phyloP scores from a whole-genome alignment of 2,329 filamentous ascomycete genomes.

The Fusarium proliferatum region DNA sequence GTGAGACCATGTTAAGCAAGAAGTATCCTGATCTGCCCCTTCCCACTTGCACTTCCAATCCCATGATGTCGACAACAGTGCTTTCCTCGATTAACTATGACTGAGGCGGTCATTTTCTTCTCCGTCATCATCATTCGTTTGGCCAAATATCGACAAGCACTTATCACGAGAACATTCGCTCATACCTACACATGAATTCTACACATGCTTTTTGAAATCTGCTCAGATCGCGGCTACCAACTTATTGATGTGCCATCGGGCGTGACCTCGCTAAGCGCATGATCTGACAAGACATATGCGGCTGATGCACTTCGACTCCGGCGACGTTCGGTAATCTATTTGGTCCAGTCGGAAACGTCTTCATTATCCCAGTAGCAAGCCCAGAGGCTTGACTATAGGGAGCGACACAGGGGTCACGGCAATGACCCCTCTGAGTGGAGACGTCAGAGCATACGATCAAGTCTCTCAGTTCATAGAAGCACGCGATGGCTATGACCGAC shows the following conservation, averaged over 20 bases:
- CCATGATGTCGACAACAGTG: neutral
- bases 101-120: neutral
- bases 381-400: constrained; percentile 30
- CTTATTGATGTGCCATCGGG: constrained; percentile 71
- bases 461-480: constrained; percentile 21
- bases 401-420: constrained; percentile 37
- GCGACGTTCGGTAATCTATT: constrained; percentile 50
- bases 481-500: constrained; percentile 28
- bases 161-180: neutral
- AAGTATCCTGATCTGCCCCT: neutral
- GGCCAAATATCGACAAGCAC: neutral
- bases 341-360: constrained; percentile 31
- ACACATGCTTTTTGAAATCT: constrained; percentile 62
- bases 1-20: neutral
- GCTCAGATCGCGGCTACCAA: constrained; percentile 71
- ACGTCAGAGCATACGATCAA: constrained; percentile 14
- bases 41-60: neutral
- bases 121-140: neutral
- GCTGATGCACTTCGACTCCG: constrained; percentile 68
- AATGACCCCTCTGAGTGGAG: constrained; percentile 24
- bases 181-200: neutral
- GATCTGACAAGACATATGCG: constrained; percentile 57
- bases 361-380: constrained; percentile 40
- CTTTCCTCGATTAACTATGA: neutral
- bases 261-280: constrained; percentile 72